Evolutionary conservation across 176 grass and related monocot genomes (phyloP).

Genomic region (Thalia dealbata): DNA sequence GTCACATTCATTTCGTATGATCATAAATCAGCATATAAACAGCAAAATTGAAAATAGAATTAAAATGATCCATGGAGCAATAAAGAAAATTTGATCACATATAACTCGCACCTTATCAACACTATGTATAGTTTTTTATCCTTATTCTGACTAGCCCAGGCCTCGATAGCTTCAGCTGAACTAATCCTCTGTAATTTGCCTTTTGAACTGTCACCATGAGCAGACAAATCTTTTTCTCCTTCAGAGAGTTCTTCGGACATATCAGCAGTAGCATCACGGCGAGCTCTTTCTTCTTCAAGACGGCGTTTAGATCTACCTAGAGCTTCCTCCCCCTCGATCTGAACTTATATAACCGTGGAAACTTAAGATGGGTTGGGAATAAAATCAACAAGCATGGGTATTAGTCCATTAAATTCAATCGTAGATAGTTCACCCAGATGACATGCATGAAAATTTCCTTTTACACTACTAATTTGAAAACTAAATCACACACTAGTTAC

Average conservation of each 20-base stretch:
- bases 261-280: conserved; percentile 50
- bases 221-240: conserved; percentile 66
- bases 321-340: conserved; percentile 77
- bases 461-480: too few relatives aligned
- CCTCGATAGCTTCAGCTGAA: conserved; percentile 49
- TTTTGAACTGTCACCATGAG: conserved; percentile 54
- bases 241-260: conserved; percentile 87
- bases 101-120: conserved; percentile 41
- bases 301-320: conserved; percentile 44
- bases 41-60: background rate
- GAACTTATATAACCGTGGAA: conserved; percentile 15
- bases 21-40: background rate
- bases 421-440: too few relatives aligned
- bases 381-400: background rate
- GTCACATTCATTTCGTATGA: background rate
- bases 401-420: background rate
- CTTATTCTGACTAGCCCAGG: conserved; percentile 41
- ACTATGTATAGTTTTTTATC: conserved; percentile 60
- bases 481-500: too few relatives aligned
- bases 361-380: background rate
- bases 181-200: conserved; percentile 44
- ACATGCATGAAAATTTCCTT: background rate
- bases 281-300: conserved; percentile 53
- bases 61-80: background rate
- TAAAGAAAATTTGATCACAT: background rate